Evolutionary conservation across 768 basidiomycete species (phyloP), one percentile per base, ranked within the genome.

Genomic region (Xerocomus brunneocitrinus): DNA sequence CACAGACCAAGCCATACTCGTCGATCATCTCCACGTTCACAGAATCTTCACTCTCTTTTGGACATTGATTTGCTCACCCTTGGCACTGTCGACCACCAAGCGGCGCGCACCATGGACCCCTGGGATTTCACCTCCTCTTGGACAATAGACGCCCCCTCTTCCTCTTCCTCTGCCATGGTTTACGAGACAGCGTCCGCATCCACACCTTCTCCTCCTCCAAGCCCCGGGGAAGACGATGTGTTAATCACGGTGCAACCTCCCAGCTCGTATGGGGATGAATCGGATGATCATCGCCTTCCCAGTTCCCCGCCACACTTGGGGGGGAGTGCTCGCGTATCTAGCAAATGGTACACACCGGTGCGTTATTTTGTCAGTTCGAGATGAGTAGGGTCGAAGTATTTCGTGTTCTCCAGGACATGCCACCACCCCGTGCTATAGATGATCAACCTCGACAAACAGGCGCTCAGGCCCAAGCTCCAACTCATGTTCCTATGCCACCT

Each of bases 401-500:
- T 35, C 19, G 4, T 27, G 4, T 52, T 42, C 19, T 41, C 41
- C 7, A 69, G 67, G 48, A 30, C 9, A 46, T 59, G 32, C 62
- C 67, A 30, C 68, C 67, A 30, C 68, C 19, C 19, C 19, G 19
- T 19, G 19, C 19, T 1, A 19, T 19, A 19, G 19, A 45, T 16
- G 54, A 42, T 2, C 50, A 43, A 28, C 49, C 58, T 24, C 52
- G 50, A 40, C 69, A 58, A 53, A 54, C 60, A 25, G 57, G 62
- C 22, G 63, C 64, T 31, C 59, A 41, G 13, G 62, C 48, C 30
- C 57, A 59, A 35, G 66, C 63, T 16, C 67, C 72, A 1, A 58
- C 61, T 8, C 76, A 76, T 61, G 60, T 74, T 25, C 69, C 71
- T 27, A 78, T 80, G 76, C 81, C 80, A 31, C 63, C 73, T 25